Percentiles rank a stretch among this genome's conserved stretches.
Evolutionary conservation across 257 asterid species (phyloP).

Genomic region (Gynochthodes officinalis): DNA sequence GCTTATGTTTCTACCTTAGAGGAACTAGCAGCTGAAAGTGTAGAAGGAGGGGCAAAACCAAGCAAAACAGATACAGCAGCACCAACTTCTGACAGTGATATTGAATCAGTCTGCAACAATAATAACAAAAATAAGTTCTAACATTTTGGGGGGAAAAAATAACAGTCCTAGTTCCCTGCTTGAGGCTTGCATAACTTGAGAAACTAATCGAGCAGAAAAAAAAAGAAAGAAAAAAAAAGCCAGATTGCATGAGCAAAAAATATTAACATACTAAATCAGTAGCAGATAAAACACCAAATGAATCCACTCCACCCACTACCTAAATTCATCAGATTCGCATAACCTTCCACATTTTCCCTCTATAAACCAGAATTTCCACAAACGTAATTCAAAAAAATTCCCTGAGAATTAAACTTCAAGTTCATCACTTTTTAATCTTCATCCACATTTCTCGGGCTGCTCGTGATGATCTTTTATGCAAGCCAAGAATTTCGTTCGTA

Average conservation of each 20-base stretch:
- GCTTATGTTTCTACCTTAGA: slow-evolving; percentile 49
- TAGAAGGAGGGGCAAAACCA: slow-evolving; percentile 71
- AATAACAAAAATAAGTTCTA: neutral
- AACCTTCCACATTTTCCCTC: neutral
- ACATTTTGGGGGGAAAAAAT: neutral
- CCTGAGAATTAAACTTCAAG: neutral
- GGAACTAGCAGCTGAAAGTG: slow-evolving; percentile 73
- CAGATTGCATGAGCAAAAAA: neutral
- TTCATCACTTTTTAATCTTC: neutral
- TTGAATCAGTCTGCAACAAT: slow-evolving; percentile 53
- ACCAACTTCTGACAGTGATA: slow-evolving; percentile 67
- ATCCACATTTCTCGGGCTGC: neutral
- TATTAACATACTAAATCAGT: neutral
- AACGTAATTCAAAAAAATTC: neutral
- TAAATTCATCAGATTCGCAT: neutral
- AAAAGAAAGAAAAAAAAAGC: too few species aligned
- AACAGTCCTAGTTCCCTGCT: neutral
- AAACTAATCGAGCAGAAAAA: neutral
- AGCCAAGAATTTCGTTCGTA: neutral
- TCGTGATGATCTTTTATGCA: neutral
- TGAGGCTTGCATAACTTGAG: neutral
- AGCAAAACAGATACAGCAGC: slow-evolving; percentile 85
- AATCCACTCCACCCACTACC: neutral
- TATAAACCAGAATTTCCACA: neutral
- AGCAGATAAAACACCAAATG: neutral